These are phyloP conservation scores for Alternaria arborescens DNA, from an alignment of 2,329 filamentous ascomycete genomes.

Conservation along the genomic window DNA sequence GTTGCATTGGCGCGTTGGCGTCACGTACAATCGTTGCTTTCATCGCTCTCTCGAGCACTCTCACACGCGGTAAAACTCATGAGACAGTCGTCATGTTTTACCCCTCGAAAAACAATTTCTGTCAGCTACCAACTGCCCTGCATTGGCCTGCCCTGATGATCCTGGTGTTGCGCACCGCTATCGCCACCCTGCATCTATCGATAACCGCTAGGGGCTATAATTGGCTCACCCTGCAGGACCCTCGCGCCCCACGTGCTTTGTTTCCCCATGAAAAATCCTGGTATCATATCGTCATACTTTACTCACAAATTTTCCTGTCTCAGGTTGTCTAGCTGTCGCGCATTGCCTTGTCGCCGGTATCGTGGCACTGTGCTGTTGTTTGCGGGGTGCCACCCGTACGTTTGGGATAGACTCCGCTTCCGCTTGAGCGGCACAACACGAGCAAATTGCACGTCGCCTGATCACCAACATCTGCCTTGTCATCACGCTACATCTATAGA, in stretches of 20 bases:
- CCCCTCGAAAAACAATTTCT: not conserved
- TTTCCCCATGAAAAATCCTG: not conserved
- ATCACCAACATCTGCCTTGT: constrained; percentile 6
- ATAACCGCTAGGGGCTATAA: constrained; percentile 20
- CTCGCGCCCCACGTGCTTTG: constrained; percentile 6
- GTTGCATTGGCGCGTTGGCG: not conserved
- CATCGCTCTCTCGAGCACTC: not conserved
- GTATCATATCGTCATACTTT: not conserved
- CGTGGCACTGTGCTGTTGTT: not conserved
- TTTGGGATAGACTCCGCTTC: not conserved
- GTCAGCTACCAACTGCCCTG: constrained; percentile 6
- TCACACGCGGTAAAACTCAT: not conserved
- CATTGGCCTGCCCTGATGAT: not conserved
- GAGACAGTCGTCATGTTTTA: not conserved
- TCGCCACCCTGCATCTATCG: constrained; percentile 16
- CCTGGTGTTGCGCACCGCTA: constrained; percentile 8
- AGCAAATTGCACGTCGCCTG: constrained; percentile 4
- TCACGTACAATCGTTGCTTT: not conserved
- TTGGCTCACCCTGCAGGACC: constrained; percentile 12
- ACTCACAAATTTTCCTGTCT: not conserved
- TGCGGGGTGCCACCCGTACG: not conserved
- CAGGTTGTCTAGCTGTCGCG: not conserved
- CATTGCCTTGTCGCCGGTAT: not conserved
- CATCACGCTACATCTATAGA: not conserved
- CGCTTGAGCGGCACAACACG: not conserved